Evolutionary conservation across 768 basidiomycete species (phyloP).

Genomic region (Lactifluus subvellereus): DNA sequence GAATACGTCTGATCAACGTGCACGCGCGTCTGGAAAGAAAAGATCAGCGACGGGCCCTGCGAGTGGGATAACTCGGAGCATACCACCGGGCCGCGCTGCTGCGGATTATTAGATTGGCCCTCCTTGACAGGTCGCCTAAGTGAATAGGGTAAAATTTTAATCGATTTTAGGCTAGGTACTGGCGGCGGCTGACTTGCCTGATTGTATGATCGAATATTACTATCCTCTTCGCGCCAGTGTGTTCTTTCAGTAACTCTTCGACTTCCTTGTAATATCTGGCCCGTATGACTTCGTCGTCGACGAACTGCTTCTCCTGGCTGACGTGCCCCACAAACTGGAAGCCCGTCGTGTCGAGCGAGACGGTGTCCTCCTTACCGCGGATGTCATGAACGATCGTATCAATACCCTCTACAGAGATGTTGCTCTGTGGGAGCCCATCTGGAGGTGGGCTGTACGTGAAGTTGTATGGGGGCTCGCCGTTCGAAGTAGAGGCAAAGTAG

Average conservation of each 20-base stretch:
- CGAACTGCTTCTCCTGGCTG: slow-evolving; percentile 36
- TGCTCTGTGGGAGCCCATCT: slow-evolving; percentile 29
- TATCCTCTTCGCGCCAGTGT: slow-evolving; percentile 36
- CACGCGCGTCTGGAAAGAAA: slow-evolving; percentile 31
- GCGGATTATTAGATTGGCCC: slow-evolving; percentile 11
- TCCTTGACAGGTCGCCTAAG: background rate
- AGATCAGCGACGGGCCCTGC: background rate
- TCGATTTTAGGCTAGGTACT: background rate
- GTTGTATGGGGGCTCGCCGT: slow-evolving; percentile 33
- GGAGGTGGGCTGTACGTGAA: slow-evolving; percentile 32
- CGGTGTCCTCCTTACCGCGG: slow-evolving; percentile 30
- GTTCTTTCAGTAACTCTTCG: slow-evolving; percentile 37
- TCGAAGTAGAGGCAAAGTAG: slow-evolving; percentile 30
- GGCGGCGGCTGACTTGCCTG: slow-evolving; percentile 27
- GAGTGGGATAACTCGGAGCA: slow-evolving; percentile 18
- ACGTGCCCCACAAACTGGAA: slow-evolving; percentile 37
- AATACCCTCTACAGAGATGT: slow-evolving; percentile 30
- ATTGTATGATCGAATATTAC: slow-evolving; percentile 44
- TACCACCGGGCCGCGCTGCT: slow-evolving; percentile 34
- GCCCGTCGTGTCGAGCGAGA: slow-evolving; percentile 38
- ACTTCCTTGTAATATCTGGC: slow-evolving; percentile 39
- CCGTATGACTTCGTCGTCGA: slow-evolving; percentile 36
- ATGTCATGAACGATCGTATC: slow-evolving; percentile 30
- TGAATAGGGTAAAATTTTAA: background rate
- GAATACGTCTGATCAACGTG: slow-evolving; percentile 43